Conservation (phyloP, 2,329 filamentous ascomycete genomes). For the Neophaeococcomyces aloes region DNA sequence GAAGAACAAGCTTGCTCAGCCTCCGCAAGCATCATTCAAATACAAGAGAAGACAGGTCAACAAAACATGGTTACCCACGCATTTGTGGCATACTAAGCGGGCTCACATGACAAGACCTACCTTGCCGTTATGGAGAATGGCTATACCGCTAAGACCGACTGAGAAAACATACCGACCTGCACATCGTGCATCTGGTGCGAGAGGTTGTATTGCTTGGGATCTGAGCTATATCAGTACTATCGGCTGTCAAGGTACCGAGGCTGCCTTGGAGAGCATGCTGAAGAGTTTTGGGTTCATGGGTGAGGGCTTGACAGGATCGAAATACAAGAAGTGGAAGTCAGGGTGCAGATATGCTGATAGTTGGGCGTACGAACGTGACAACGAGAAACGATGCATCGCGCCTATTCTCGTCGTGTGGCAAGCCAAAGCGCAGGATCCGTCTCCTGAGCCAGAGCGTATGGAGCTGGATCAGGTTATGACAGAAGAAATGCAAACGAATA, state of each 20-base stretch:
- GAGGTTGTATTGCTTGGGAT: constrained; percentile 81
- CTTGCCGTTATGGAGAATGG: constrained; percentile 79
- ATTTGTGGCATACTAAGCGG: constrained; percentile 86
- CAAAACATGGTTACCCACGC: constrained; percentile 92
- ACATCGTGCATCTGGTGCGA: constrained; percentile 64
- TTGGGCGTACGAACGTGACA: constrained; percentile 49
- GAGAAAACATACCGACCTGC: constrained; percentile 83
- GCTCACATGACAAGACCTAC: constrained; percentile 75
- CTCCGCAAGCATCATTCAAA: constrained; percentile 51
- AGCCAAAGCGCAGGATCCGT: constrained; percentile 16
- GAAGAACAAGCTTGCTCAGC: constrained; percentile 58
- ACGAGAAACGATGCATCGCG: constrained; percentile 50
- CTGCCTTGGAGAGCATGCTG: constrained; percentile 56
- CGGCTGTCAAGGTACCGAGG: constrained; percentile 56
- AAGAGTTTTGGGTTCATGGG: constrained; percentile 53
- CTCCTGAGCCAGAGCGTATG: constrained; percentile 26
- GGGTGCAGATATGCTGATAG: constrained; percentile 49
- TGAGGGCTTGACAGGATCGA: constrained; percentile 51
- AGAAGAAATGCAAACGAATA: neutral
- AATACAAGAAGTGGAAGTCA: constrained; percentile 59
- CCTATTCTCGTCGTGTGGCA: constrained; percentile 65
- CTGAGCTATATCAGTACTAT: constrained; percentile 90
- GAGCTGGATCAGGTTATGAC: constrained; percentile 20
- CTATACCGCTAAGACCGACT: constrained; percentile 72
- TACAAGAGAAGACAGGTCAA: constrained; percentile 76